phyloP scores from a whole-genome alignment of 345 rosid species.

The Dovyalis caffra region DNA sequence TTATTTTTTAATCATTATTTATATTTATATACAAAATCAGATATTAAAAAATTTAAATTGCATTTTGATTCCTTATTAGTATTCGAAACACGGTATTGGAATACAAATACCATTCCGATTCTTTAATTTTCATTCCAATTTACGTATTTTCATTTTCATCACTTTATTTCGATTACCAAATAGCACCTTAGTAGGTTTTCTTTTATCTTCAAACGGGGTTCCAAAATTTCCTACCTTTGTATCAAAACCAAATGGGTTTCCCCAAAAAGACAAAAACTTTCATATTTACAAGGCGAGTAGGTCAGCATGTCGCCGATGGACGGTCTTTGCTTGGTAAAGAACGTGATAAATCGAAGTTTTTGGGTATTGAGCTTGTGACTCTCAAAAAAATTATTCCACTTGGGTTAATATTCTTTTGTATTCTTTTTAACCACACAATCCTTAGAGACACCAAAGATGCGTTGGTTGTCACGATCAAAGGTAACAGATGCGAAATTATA shows the following conservation, averaged over 20 bases:
- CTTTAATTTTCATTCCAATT: too few species aligned
- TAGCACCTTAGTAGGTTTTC: too few species aligned
- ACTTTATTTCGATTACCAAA: too few species aligned
- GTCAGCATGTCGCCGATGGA: constrained; percentile 70
- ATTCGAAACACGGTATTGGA: too few species aligned
- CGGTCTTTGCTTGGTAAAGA: constrained; percentile 45
- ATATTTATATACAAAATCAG: too few species aligned
- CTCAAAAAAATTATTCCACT: constrained; percentile 85
- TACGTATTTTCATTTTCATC: too few species aligned
- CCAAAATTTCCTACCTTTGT: constrained; percentile 37
- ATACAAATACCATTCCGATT: too few species aligned
- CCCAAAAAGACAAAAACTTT: constrained; percentile 43
- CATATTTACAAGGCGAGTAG: constrained; percentile 79
- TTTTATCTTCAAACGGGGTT: constrained; percentile 52
- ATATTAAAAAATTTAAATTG: too few species aligned
- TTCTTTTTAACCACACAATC: constrained; percentile 89
- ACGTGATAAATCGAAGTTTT: constrained; percentile 49
- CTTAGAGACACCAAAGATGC: constrained; percentile 98
- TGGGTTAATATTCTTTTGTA: constrained; percentile 95
- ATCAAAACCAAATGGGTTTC: constrained; percentile 43
- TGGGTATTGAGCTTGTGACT: constrained; percentile 67
- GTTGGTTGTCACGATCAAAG: constrained; percentile 90
- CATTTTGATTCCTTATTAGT: too few species aligned
- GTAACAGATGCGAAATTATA: constrained; percentile 98
- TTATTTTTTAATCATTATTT: too few species aligned